phyloP scores from a whole-genome alignment of 2,329 filamentous ascomycete species.

The Dendryphion nanum region DNA sequence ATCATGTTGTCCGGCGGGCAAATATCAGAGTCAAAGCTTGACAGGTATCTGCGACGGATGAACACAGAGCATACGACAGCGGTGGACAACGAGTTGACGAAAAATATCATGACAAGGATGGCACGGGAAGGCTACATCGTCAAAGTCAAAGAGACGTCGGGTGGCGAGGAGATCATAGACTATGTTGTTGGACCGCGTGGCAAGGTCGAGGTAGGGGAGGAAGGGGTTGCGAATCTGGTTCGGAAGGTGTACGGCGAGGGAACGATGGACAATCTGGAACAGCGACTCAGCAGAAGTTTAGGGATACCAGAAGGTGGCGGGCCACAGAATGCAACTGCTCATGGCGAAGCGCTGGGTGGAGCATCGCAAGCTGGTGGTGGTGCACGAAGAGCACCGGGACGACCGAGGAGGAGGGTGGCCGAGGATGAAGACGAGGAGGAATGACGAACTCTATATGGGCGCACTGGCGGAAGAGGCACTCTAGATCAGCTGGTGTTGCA shows the following conservation, averaged over 20 bases:
- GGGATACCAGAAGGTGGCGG: slow-evolving; percentile 12
- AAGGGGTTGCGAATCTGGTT: slow-evolving; percentile 71
- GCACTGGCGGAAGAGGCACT: too few relatives aligned
- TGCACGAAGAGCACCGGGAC: background rate
- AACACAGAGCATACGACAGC: slow-evolving; percentile 75
- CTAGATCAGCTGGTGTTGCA: too few relatives aligned
- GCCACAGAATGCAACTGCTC: slow-evolving; percentile 17
- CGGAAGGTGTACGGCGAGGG: slow-evolving; percentile 52
- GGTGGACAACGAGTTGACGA: slow-evolving; percentile 69
- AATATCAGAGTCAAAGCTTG: slow-evolving; percentile 75
- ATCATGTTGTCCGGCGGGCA: slow-evolving; percentile 71
- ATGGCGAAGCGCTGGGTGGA: slow-evolving; percentile 6
- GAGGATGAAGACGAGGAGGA: slow-evolving; percentile 3
- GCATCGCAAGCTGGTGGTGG: background rate
- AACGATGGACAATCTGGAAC: slow-evolving; percentile 27
- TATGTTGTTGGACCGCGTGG: slow-evolving; percentile 85
- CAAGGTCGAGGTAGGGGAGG: slow-evolving; percentile 78
- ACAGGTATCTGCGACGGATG: slow-evolving; percentile 69
- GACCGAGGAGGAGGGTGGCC: background rate
- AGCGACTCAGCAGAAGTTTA: slow-evolving; percentile 32
- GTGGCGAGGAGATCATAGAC: slow-evolving; percentile 73
- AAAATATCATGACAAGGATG: slow-evolving; percentile 71
- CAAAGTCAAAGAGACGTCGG: slow-evolving; percentile 65
- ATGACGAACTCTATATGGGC: too few relatives aligned
- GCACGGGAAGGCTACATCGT: slow-evolving; percentile 81